phyloP scores from a whole-genome alignment of 2,329 filamentous ascomycete species.

The Exophiala xenobiotica region DNA sequence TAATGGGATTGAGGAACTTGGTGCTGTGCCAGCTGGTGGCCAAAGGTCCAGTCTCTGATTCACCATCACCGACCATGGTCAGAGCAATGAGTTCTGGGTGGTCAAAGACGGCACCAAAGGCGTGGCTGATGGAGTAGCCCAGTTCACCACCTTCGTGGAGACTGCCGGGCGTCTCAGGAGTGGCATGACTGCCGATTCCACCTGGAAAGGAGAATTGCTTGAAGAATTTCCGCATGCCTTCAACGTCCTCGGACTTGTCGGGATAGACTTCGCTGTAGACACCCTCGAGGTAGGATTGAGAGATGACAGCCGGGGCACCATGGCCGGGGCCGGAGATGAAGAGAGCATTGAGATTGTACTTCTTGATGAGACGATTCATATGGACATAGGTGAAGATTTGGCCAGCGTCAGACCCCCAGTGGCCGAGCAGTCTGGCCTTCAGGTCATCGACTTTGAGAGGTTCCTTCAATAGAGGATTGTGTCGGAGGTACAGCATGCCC shows the following conservation, averaged over 20 bases:
- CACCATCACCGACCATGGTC: constrained; percentile 77
- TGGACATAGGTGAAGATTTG: constrained; percentile 81
- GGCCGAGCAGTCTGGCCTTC: constrained; percentile 71
- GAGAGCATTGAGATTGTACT: constrained; percentile 69
- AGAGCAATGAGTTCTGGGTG: constrained; percentile 71
- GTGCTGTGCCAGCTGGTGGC: constrained; percentile 80
- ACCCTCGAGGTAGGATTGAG: constrained; percentile 74
- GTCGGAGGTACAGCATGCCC: constrained; percentile 76
- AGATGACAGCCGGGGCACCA: constrained; percentile 72
- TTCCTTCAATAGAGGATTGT: constrained; percentile 70
- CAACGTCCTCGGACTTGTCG: constrained; percentile 65
- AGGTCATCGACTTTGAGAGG: constrained; percentile 68
- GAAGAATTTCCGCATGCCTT: constrained; percentile 74
- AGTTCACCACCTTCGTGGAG: constrained; percentile 79
- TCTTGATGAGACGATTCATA: constrained; percentile 79
- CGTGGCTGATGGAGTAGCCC: constrained; percentile 77
- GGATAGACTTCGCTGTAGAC: constrained; percentile 77
- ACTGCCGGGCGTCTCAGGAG: constrained; percentile 73
- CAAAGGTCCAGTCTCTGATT: constrained; percentile 76
- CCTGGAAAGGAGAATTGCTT: constrained; percentile 81
- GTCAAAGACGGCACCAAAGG: constrained; percentile 75
- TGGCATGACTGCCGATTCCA: constrained; percentile 74
- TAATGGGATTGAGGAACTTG: constrained; percentile 78
- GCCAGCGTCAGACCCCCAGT: constrained; percentile 78
- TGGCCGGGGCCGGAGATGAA: constrained; percentile 77